Evolutionary conservation across 116 monocot genomes (phyloP).

Genomic region (Papilionanthe hybrid): DNA sequence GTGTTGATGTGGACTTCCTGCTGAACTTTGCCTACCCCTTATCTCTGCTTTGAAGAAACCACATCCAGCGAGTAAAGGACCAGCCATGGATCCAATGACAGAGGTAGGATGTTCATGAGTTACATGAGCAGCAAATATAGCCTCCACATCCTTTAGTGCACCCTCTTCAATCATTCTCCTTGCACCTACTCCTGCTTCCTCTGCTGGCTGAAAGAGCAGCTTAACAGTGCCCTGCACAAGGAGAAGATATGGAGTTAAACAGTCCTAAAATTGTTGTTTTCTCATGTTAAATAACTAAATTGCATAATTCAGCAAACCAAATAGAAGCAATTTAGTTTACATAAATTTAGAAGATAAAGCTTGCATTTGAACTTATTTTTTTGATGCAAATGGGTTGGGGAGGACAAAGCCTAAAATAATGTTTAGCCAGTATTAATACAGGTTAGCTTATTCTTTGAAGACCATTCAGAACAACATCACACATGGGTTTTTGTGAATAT

Average conservation of each 20-base stretch:
- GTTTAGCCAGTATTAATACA: too few species aligned
- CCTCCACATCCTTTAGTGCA: conserved; percentile 63
- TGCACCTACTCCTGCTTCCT: conserved; percentile 75
- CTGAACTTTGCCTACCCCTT: conserved; percentile 21
- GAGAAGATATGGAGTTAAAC: background rate
- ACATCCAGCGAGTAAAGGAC: conserved; percentile 77
- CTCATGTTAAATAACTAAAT: background rate
- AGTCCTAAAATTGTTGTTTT: background rate
- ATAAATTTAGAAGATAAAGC: too few species aligned
- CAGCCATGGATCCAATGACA: conserved; percentile 50
- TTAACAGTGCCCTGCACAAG: conserved; percentile 72
- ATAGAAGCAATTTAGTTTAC: too few species aligned
- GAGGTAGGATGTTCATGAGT: conserved; percentile 33
- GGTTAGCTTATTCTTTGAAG: too few species aligned
- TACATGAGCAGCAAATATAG: conserved; percentile 79
- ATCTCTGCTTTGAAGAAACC: conserved; percentile 81
- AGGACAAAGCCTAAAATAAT: too few species aligned
- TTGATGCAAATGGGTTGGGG: too few species aligned
- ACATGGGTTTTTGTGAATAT: too few species aligned
- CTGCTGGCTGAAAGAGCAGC: conserved; percentile 88
- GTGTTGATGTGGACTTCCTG: conserved; percentile 15
- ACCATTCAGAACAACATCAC: too few species aligned
- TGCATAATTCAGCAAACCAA: too few species aligned
- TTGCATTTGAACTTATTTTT: too few species aligned
- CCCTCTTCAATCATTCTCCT: conserved; percentile 85